A percentile compares a stretch with the other conserved stretches of the same genome.
Conservation (phyloP, 148 eudicot species). For the Cornus florida region DNA sequence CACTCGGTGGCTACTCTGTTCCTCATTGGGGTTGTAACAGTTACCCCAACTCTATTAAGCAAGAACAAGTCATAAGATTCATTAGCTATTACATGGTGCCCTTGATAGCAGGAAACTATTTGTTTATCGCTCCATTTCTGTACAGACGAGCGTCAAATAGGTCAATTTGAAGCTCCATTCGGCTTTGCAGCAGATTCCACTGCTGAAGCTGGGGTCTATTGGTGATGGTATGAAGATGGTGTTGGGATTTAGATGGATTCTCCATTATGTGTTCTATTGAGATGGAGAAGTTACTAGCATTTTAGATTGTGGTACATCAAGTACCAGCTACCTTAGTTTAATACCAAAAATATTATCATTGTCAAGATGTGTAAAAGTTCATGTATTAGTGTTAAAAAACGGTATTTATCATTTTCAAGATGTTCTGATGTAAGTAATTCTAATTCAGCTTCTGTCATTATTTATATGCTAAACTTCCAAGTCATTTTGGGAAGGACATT, state of each 20-base stretch:
- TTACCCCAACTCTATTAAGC: conserved; percentile 77
- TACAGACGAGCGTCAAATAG: conserved; percentile 1
- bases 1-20: conserved; percentile 86
- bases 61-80: conserved; percentile 43
- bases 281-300: background rate
- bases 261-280: background rate
- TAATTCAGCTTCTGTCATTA: no score
- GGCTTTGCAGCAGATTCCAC: conserved; percentile 4
- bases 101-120: background rate
- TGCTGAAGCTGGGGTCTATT: background rate
- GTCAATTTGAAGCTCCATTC: background rate
- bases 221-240: conserved; percentile 1
- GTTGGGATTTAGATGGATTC: background rate
- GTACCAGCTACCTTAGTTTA: no score
- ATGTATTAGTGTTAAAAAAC: no score
- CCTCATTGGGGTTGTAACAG: conserved; percentile 69
- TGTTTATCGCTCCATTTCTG: conserved; percentile 4
- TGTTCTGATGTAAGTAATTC: no score
- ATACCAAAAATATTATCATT: no score
- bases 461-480: background rate
- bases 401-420: no score
- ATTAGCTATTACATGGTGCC: background rate
- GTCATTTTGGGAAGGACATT: background rate
- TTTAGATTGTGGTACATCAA: background rate
- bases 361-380: no score